Base-by-base conservation (phyloP, 345 rosid genomes). In the Eucalyptus marginata region DNA sequence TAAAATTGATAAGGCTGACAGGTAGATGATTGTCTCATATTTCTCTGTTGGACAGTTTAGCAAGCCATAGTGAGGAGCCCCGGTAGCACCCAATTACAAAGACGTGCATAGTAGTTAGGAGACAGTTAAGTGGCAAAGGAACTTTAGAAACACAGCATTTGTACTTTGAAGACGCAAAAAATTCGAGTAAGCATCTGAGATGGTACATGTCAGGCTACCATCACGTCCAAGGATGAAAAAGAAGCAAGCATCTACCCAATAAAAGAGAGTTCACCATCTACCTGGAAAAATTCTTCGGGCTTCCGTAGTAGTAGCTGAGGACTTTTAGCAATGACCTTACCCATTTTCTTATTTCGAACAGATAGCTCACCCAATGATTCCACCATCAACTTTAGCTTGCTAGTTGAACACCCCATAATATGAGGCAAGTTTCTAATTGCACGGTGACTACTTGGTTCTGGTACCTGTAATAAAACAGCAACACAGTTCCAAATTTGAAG, bases 391-490 rank as follows among this genome's bases (percentile, higher is more conserved):
- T 93, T 91, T 89, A 96, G 89, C 92, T 94, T 95, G 89, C 93
- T 90, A 44, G 93, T 94, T 89, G 98, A 95, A 90, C 99, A 95
- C 49, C 98, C 99, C 88, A 97, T 90, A 56, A 97, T 66, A 87
- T 91, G 93, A 91, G 99, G 99, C 97, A 96, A 96, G 90, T 96
- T 91, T 92, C 89, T 94, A 86, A 97, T 91, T 88, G 96, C 98
- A 4, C 87, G 92, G 90, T 96, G 94, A 50, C 94, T 88, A 52
- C 91, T 92, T 81, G 76, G 88, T 94, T 93, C 92, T 11, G 95
- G 94, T 50, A 96, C 95, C 99, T 97, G 29, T 22, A 40, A 76
- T 76, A 87, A 58, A 87, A 29, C 33, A 81, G 86, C 59, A 43
- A 12, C n/a, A 87, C 17, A 15, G 25, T 44, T 24, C 10, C 3